A percentile compares a stretch with the other conserved stretches of the same genome.
Evolutionary conservation across 2,329 filamentous ascomycete species (phyloP).

Genomic region (Sclerotinia borealis): DNA sequence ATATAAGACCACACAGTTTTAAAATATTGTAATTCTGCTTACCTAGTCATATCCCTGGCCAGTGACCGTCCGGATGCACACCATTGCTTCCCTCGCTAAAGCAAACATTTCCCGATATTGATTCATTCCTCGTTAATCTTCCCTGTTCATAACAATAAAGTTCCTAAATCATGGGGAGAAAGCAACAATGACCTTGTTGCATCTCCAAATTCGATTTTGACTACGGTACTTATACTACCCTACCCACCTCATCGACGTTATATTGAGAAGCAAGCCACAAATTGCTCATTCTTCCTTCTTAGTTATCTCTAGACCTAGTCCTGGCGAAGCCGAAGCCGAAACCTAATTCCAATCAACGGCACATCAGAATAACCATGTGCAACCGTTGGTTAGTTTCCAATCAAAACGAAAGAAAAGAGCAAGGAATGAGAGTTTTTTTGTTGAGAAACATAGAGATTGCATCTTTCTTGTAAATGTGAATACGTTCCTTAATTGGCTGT

Average conservation of each 20-base stretch:
- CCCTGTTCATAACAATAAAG: not conserved
- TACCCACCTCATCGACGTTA: constrained; percentile 1
- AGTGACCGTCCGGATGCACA: constrained; percentile 6
- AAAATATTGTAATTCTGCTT: not conserved
- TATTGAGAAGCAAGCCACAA: not conserved
- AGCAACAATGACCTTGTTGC: not conserved
- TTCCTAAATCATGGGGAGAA: not conserved
- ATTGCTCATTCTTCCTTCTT: not conserved
- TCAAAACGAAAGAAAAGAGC: not conserved
- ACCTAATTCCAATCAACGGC: not conserved
- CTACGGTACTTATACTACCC: not conserved
- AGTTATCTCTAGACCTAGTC: not conserved
- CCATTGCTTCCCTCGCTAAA: constrained; percentile 8
- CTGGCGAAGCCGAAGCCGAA: not conserved
- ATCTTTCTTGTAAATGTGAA: not conserved
- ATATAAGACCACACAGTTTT: not conserved
- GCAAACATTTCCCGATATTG: constrained; percentile 6
- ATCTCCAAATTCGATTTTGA: not conserved
- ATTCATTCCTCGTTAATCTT: not conserved
- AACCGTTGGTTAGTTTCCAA: not conserved
- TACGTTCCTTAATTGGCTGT: not conserved
- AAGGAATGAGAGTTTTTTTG: not conserved
- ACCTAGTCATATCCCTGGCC: not conserved
- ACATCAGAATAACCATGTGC: not conserved
- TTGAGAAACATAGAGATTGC: not conserved